phyloP scores from a whole-genome alignment of 2,329 filamentous ascomycete species.

The Plectosphaerella plurivora region DNA sequence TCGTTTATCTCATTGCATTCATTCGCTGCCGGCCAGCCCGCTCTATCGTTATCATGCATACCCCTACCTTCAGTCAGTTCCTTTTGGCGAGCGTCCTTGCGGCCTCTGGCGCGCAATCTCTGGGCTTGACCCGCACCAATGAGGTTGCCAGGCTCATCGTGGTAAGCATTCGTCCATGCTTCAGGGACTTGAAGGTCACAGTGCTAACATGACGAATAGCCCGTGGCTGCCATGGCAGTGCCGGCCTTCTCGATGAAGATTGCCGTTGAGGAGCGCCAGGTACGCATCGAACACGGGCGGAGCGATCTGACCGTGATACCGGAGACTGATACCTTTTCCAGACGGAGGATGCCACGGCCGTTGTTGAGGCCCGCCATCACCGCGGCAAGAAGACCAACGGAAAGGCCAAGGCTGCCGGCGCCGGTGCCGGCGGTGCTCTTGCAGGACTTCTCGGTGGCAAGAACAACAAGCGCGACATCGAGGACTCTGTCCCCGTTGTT shows the following conservation, averaged over 20 bases:
- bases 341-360: background rate
- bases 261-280: constrained; percentile 1
- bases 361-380: background rate
- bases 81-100: background rate
- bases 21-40: constrained; percentile 3
- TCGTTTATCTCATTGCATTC: background rate
- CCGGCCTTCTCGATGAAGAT: background rate
- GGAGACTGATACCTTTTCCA: background rate
- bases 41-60: constrained; percentile 1
- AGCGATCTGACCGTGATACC: background rate
- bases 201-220: background rate
- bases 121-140: background rate
- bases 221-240: background rate
- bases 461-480: constrained; percentile 1
- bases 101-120: background rate
- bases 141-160: background rate
- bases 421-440: background rate
- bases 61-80: constrained; percentile 1
- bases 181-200: background rate
- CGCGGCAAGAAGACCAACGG: background rate
- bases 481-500: background rate
- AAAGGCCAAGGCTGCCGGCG: background rate
- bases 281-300: background rate
- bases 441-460: background rate
- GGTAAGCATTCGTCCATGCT: background rate